Evolutionary conservation across 768 basidiomycete genomes (phyloP), one percentile per base, ranked within the genome.

Genomic region (Boletus speciosus): DNA sequence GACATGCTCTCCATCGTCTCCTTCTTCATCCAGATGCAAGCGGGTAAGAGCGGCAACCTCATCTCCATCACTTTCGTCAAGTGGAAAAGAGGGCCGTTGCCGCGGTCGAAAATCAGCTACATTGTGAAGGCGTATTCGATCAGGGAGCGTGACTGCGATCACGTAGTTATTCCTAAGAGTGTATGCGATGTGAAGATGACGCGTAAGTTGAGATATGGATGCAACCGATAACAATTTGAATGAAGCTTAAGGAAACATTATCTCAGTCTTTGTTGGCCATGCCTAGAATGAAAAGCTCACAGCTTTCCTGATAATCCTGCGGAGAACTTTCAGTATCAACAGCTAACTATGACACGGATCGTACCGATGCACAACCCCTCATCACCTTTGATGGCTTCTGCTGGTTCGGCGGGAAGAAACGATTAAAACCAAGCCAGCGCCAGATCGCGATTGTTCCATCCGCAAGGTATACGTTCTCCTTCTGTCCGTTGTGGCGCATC

Each of bases 261-360:
- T 27, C 36, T 63, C 29, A 67, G 52, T 12, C 23, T 21, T 44
- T 11, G 23, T 39, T 35, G 27, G 4, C 31, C 31, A 35, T 11
- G 45, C n/a, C 5, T n/a, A 41, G 27, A 45, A 51, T 36, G 5
- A 43, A 35, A 43, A 37, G 63, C 84, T 64, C 64, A 89, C 89
- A 77, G 66, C 86, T 89, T 61, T 90, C 85, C 61, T 83, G 84
- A 63, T 83, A 90, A 66, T 90, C 89, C 88, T 90, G 42, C 37
- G 12, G 34, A 35, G n/a, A 36, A 37, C 3, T 4, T 49, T 60
- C 43, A 63, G 52, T 27, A 38, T 45, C 15, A 19, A 38, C 9
- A 39, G 3, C 3, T 15, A 41, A 41, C 46, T 43, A 50, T 8
- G 21, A 46, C 14, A 21, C 1, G 6, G 43, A 34, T 47, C 82